phyloP scores from a whole-genome alignment of 176 grass and related monocot genomes.

The Leersia perrieri region DNA sequence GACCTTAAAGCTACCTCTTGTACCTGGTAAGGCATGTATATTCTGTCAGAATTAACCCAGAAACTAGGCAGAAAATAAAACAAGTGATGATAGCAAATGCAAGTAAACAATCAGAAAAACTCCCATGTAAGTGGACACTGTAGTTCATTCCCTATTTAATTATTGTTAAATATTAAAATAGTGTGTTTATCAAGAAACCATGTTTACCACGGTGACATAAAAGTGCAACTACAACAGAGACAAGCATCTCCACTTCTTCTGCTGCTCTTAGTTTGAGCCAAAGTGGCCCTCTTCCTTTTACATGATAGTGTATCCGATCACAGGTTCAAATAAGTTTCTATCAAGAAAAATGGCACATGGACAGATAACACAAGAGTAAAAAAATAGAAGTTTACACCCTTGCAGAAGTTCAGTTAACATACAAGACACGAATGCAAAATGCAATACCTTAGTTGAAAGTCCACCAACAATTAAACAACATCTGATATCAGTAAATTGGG shows the following conservation, averaged over 20 bases:
- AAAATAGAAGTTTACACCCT: neutral
- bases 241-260: neutral
- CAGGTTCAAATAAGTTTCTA: neutral
- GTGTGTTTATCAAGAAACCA: neutral
- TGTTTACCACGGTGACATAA: neutral
- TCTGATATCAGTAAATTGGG: conserved; percentile 94
- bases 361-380: neutral
- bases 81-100: neutral
- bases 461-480: conserved; percentile 95
- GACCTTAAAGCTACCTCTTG: conserved; percentile 92
- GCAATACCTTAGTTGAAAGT: conserved; percentile 80
- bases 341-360: neutral
- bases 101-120: conserved; percentile 6
- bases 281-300: neutral
- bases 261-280: neutral
- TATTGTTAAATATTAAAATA: neutral
- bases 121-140: neutral
- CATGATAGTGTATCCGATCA: neutral
- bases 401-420: neutral
- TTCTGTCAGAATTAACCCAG: conserved; percentile 21
- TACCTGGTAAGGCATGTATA: conserved; percentile 48
- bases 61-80: neutral
- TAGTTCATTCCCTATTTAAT: neutral
- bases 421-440: conserved; percentile 9
- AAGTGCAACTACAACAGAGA: neutral